Conservation (phyloP, 495 filamentous ascomycete genomes). For the Choiromyces venosus region DNA sequence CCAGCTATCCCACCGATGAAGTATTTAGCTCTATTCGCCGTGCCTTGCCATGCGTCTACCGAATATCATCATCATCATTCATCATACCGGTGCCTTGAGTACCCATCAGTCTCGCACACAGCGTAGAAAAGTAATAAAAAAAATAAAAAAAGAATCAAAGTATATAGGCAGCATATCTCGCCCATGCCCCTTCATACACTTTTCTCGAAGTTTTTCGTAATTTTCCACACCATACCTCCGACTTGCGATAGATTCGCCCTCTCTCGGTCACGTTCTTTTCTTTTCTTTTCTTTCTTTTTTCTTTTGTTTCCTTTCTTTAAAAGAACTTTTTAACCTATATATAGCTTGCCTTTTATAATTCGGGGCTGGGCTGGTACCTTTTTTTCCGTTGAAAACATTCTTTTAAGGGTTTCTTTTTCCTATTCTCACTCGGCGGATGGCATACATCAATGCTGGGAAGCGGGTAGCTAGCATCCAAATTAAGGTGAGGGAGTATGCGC, state of each 20-base stretch:
- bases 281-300: neutral
- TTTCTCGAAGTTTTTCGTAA: constrained; percentile 14
- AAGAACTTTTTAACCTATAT: neutral
- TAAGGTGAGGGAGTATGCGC: neutral
- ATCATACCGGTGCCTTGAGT: neutral
- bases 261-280: constrained; percentile 13
- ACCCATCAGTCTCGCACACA: neutral
- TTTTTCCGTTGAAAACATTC: neutral
- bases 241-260: neutral
- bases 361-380: neutral
- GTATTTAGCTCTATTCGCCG: neutral
- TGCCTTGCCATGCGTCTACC: neutral
- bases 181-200: constrained; percentile 7
- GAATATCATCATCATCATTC: neutral
- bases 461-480: neutral
- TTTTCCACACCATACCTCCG: constrained; percentile 4
- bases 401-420: constrained; percentile 4
- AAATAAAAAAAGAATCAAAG: neutral
- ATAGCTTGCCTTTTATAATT: neutral
- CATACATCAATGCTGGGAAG: constrained; percentile 1
- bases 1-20: neutral
- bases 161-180: constrained; percentile 12
- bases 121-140: neutral
- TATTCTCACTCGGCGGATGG: constrained; percentile 9
- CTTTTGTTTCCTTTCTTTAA: constrained; percentile 7